Evolutionary conservation across 805 yeast species (phyloP).

Genomic region (Lachancea sp.): DNA sequence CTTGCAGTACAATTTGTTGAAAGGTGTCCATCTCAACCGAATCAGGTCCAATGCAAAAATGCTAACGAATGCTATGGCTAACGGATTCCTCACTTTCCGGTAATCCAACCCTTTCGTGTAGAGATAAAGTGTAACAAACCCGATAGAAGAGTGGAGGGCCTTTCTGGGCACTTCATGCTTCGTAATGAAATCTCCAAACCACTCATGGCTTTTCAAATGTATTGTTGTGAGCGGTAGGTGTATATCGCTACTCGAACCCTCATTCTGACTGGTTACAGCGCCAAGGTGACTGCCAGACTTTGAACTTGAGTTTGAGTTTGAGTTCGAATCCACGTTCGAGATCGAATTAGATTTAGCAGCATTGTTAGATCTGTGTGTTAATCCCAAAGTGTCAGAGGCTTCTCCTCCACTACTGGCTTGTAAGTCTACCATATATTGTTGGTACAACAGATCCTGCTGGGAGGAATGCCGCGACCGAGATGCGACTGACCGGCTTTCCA

Average conservation of each 20-base stretch:
- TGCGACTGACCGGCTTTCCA: neutral
- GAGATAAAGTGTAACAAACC: constrained; percentile 67
- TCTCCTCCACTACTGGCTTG: neutral
- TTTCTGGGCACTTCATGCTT: constrained; percentile 90
- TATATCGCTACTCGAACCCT: constrained; percentile 16
- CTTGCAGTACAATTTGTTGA: constrained; percentile 62
- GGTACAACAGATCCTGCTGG: neutral
- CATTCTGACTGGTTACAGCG: neutral
- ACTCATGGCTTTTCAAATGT: constrained; percentile 36
- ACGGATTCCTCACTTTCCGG: constrained; percentile 51
- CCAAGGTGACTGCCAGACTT: neutral
- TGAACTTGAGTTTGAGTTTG: too few relatives aligned
- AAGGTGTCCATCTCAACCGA: constrained; percentile 52
- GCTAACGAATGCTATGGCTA: constrained; percentile 47
- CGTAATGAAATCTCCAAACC: constrained; percentile 49
- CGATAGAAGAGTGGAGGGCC: constrained; percentile 81
- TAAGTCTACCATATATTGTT: neutral
- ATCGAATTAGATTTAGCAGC: neutral
- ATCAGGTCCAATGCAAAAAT: constrained; percentile 61
- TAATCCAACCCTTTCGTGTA: constrained; percentile 58
- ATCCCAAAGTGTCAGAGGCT: neutral
- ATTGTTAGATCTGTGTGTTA: neutral
- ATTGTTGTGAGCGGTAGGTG: constrained; percentile 31
- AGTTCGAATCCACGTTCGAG: neutral
- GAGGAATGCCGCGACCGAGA: neutral